These are phyloP conservation scores for Metarhizium sp. DNA, from an alignment of 2,329 filamentous ascomycete species.

Conservation along the genomic window DNA sequence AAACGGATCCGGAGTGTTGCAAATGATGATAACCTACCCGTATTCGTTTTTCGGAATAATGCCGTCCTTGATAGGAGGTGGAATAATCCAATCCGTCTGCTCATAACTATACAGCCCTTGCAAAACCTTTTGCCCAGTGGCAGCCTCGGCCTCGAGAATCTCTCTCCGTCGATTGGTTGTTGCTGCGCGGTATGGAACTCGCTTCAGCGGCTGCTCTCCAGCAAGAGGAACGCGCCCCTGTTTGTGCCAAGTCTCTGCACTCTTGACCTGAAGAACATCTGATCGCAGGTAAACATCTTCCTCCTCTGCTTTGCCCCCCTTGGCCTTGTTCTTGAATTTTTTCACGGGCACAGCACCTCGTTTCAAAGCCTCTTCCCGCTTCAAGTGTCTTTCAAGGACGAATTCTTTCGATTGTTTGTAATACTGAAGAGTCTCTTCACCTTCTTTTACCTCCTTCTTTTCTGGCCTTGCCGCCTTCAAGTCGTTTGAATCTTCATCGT, in stretches of 20 bases:
- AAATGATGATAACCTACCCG: constrained; percentile 34
- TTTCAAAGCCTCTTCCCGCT: constrained; percentile 80
- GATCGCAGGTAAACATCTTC: constrained; percentile 73
- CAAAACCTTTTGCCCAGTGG: constrained; percentile 71
- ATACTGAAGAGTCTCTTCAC: constrained; percentile 75
- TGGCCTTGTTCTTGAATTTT: constrained; percentile 64
- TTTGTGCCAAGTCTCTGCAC: constrained; percentile 95
- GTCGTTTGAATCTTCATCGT: constrained; percentile 69
- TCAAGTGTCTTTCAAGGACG: constrained; percentile 75
- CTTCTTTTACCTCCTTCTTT: constrained; percentile 64
- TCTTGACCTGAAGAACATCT: constrained; percentile 80
- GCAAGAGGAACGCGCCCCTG: constrained; percentile 70
- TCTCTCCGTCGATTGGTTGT: constrained; percentile 81
- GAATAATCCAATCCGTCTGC: constrained; percentile 95
- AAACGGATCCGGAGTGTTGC: not conserved
- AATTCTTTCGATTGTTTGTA: constrained; percentile 83
- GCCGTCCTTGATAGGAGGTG: constrained; percentile 73
- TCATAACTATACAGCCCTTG: constrained; percentile 77
- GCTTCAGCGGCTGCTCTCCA: constrained; percentile 70
- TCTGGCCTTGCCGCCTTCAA: constrained; percentile 63
- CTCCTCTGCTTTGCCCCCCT: constrained; percentile 61
- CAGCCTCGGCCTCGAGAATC: constrained; percentile 73
- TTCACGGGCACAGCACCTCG: constrained; percentile 60
- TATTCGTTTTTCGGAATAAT: constrained; percentile 90
- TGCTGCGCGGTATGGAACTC: constrained; percentile 82